Conservation (phyloP, 345 rosid species). For the Noccaea bulbosa region DNA sequence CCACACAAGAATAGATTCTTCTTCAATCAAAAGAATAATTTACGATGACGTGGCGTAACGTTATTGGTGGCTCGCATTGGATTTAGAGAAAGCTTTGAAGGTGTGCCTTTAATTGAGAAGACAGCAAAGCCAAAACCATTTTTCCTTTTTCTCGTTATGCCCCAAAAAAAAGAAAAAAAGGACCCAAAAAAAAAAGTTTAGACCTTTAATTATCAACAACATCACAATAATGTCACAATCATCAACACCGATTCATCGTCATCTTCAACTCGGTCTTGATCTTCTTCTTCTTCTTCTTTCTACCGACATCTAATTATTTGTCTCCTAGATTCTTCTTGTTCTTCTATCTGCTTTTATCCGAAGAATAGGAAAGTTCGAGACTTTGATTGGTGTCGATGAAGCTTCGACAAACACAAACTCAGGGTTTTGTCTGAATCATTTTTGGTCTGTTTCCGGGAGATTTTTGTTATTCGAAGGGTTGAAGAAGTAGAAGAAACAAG, state of each 20-base stretch:
- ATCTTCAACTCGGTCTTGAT: slow-evolving; percentile 38
- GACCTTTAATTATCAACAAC: slow-evolving; percentile 30
- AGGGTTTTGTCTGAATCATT: slow-evolving; percentile 28
- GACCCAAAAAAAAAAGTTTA: neutral
- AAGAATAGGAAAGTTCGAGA: slow-evolving; percentile 13
- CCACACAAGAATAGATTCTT: slow-evolving; percentile 12
- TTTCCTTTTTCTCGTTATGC: slow-evolving; percentile 20
- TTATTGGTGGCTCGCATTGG: slow-evolving; percentile 33
- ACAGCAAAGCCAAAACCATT: slow-evolving; percentile 41
- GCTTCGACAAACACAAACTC: slow-evolving; percentile 38
- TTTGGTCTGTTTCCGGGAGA: slow-evolving; percentile 13
- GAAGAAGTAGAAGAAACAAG: slow-evolving; percentile 24
- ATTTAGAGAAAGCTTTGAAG: slow-evolving; percentile 32
- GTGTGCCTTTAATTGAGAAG: slow-evolving; percentile 37
- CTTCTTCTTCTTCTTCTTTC: slow-evolving; percentile 30
- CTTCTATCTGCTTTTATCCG: neutral
- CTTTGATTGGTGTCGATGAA: slow-evolving; percentile 42
- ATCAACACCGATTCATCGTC: slow-evolving; percentile 42
- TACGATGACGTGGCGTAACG: slow-evolving; percentile 20
- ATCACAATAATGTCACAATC: slow-evolving; percentile 36
- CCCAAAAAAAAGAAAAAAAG: neutral
- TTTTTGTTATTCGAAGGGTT: slow-evolving; percentile 17
- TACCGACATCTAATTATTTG: slow-evolving; percentile 30
- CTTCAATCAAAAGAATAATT: slow-evolving; percentile 23
- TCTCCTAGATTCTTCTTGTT: slow-evolving; percentile 13